Conservation (phyloP, 1,284 basidiomycete genomes). For the Athelia psychrophila region DNA sequence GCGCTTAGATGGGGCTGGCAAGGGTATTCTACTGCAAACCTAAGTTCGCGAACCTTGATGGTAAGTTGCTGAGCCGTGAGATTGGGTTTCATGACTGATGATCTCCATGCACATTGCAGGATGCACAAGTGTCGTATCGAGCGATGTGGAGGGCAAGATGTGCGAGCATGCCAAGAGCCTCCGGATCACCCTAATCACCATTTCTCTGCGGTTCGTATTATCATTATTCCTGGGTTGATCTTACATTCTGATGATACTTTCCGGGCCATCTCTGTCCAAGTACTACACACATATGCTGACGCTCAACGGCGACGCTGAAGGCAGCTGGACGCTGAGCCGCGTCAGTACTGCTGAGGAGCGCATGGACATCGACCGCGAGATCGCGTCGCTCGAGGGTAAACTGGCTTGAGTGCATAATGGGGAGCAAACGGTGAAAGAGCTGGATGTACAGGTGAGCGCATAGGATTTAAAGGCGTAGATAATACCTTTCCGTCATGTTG, state of each 20-base stretch:
- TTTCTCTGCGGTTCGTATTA: constrained; percentile 83
- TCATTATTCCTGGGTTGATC: too few relatives aligned
- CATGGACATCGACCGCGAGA: constrained; percentile 71
- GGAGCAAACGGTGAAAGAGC: constrained; percentile 59
- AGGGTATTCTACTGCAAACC: constrained; percentile 85
- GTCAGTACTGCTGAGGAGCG: constrained; percentile 73
- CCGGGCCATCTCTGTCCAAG: constrained; percentile 73
- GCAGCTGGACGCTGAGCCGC: constrained; percentile 68
- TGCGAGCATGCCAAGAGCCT: constrained; percentile 92
- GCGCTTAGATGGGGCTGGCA: constrained; percentile 81
- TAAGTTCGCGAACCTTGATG: constrained; percentile 73
- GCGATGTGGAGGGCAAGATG: constrained; percentile 95
- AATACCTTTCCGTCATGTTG: not conserved
- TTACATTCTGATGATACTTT: constrained; percentile 1
- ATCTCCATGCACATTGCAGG: constrained; percentile 47
- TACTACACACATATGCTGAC: constrained; percentile 85
- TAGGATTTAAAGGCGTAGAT: not conserved
- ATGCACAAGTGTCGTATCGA: constrained; percentile 95
- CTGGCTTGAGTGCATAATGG: constrained; percentile 66
- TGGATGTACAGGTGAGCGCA: constrained; percentile 45
- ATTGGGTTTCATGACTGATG: not conserved
- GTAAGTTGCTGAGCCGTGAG: constrained; percentile 43
- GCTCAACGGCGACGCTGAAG: constrained; percentile 62
- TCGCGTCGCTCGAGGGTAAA: constrained; percentile 60
- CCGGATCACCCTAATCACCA: constrained; percentile 92